Evolutionary conservation across 495 filamentous ascomycete species (phyloP), one percentile per base, ranked within the genome.

Genomic region (Bathelium albidoporum): DNA sequence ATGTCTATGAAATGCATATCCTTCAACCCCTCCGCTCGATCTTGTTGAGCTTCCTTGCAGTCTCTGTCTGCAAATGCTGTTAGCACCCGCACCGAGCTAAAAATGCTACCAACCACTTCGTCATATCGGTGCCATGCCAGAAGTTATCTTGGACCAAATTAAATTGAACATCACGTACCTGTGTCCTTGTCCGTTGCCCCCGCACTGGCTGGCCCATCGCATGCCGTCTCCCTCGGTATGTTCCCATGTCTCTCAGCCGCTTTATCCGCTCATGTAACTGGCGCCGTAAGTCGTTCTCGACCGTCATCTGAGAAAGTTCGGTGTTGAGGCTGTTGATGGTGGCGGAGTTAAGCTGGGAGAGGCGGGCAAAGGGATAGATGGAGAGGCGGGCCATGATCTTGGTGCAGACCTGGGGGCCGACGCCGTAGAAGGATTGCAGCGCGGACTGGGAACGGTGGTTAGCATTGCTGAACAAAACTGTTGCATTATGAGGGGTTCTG

Each of bases 191-290:
- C 64, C 79, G 82, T 76, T 98, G 94, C 70, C 93, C 92, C 63
- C 91, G 80, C 52, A 91, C 91, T 14, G 91, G 91, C 77, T 95
- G 74, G 58, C 85, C 82, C 83, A 95, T 87, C 43, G 91, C 93
- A 81, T 98, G 94, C 65, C 95, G 78, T 73, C 89, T 83, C 61
- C 94, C 94, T 41, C 95, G 79, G 75, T 96, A 95, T 14, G 89
- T 85, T 36, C 93, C 93, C 76, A 95, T 96, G 73, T 96, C 92
- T 72, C 87, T 86, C 73, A 98, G 71, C 36, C 94, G 81, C 70
- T 81, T 82, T 68, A 98, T 95, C 71, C 97, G 89, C 32, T 96
- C 90, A 67, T 83, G 76, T 44, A 96, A 68, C 60, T 89, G 79
- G 73, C 86, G 80, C 71, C 85, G 78, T 64, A 95, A 79, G 67